Percentiles rank a stretch among this genome's conserved stretches.
phyloP scores from a whole-genome alignment of 768 basidiomycete species.

The Aureoboletus auriporus region DNA sequence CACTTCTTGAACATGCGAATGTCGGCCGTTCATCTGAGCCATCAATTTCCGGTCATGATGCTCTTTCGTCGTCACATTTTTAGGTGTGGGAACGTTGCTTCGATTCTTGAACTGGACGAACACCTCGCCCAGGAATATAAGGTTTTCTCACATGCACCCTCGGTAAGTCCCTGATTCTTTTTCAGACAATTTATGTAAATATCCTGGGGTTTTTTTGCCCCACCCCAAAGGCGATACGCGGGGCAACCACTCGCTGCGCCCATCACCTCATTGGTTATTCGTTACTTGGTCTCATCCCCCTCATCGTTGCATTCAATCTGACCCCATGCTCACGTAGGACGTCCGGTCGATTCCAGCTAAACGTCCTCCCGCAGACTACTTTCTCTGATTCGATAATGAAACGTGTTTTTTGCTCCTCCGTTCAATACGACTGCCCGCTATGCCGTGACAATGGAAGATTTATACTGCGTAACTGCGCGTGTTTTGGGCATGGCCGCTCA shows the following conservation, averaged over 20 bases:
- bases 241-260: conserved; percentile 9
- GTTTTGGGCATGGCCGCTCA: conserved; percentile 26
- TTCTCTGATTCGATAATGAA: conserved; percentile 43
- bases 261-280: conserved; percentile 3
- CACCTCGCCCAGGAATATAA: conserved; percentile 93
- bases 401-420: no score
- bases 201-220: conserved; percentile 9
- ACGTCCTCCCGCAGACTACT: conserved; percentile 85
- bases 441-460: no score
- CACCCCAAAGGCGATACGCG: conserved; percentile 25
- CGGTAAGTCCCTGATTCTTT: conserved; percentile 45
- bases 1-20: conserved; percentile 6
- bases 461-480: conserved; percentile 12
- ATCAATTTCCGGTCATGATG: conserved; percentile 24
- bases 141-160: conserved; percentile 87
- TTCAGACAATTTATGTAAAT: conserved; percentile 9
- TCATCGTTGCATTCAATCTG: not conserved
- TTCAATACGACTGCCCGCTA: no score
- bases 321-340: conserved; percentile 45
- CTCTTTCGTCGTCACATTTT: not conserved
- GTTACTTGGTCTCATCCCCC: not conserved
- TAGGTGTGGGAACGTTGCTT: conserved; percentile 95
- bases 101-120: conserved; percentile 92
- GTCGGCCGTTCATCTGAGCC: conserved; percentile 12
- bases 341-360: conserved; percentile 78